Base-by-base conservation (phyloP, 345 rosid genomes). In the Euphorbia lathyris region DNA sequence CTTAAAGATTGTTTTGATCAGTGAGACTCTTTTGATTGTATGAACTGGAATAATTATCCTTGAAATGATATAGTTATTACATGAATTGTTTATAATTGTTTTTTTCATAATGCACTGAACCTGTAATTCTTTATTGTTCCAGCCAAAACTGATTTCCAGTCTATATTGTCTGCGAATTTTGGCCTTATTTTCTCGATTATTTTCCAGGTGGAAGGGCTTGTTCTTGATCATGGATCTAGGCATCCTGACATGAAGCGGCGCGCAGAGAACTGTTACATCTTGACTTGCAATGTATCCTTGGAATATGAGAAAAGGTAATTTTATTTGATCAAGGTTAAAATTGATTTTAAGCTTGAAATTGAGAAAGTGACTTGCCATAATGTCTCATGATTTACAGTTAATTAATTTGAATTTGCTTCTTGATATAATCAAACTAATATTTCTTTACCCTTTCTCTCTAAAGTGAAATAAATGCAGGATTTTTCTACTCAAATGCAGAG, bases 201-300 rank as follows among this genome's bases (percentile, higher is more conserved):
- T 38, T 67, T 53, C 60, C 34, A 95, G 99, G 88, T 95, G 81
- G 97, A 95, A 79, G 99, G 99, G 68, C 93, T 95, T 72, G 99
- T 95, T 53, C 92, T 95, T 66, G 99, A 95, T 71, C 99, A 95
- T 78, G 99, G 98, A 68, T 95, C 99, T 25, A 90, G 98, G 71
- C 98, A 94, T 84, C 98, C 98, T 67, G 98, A 94, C 75, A 94
- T 94, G 98, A 94, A 94, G 82, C 85, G 99, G 13, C 86, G 93
- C 63, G 97, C 98, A 7, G 99, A 95, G 74, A 92, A 92, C 69
- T 95, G 99, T 77, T 81, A 85, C 76, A 95, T 95, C 72, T 80
- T 95, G 79, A 95, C 98, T 20, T 92, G 97, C 84, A 95, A 95
- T 74, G 97, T 92, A 40, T 92, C 99, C 9, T 77, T 95, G 78